Percentiles rank a stretch among this genome's conserved stretches.
Conservation (phyloP, 2,329 filamentous ascomycete genomes). For the Nigrograna mackinnonii region DNA sequence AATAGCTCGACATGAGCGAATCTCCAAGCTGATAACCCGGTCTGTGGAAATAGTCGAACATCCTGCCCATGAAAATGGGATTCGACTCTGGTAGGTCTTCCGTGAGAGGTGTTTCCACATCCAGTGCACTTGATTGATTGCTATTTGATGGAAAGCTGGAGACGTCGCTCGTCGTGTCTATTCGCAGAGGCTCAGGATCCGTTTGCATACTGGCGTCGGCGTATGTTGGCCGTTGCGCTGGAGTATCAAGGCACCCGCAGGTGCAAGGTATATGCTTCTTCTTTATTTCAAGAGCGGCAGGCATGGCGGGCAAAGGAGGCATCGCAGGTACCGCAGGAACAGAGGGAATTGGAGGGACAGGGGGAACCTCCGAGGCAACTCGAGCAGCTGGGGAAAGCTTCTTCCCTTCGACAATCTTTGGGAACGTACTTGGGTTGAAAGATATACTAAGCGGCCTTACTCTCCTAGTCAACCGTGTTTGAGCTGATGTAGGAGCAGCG, state of each 20-base stretch:
- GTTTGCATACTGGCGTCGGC: slow-evolving; percentile 28
- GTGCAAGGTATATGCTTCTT: slow-evolving; percentile 10
- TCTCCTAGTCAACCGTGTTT: slow-evolving; percentile 6
- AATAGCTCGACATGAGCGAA: slow-evolving; percentile 27
- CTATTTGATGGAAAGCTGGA: slow-evolving; percentile 8
- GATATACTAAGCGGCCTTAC: slow-evolving; percentile 19
- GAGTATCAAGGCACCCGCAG: slow-evolving; percentile 15
- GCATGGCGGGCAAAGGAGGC: too few relatives aligned
- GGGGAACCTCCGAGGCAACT: too few relatives aligned
- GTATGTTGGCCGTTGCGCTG: slow-evolving; percentile 12
- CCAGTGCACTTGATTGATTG: slow-evolving; percentile 14
- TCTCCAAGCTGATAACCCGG: slow-evolving; percentile 37
- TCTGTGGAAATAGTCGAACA: slow-evolving; percentile 35
- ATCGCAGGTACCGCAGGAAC: too few relatives aligned
- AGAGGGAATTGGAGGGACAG: too few relatives aligned
- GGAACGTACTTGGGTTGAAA: slow-evolving; percentile 14
- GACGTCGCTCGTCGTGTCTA: slow-evolving; percentile 13
- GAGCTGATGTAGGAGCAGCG: background rate
- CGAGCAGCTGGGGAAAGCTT: slow-evolving; percentile 5
- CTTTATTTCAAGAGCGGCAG: too few relatives aligned
- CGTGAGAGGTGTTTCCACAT: slow-evolving; percentile 17
- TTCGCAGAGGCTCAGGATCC: slow-evolving; percentile 13
- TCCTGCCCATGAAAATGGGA: slow-evolving; percentile 33
- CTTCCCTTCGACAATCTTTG: slow-evolving; percentile 17
- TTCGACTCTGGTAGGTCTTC: slow-evolving; percentile 12